Conservation (phyloP, 179 eudicot genomes). For the Spergularia azorica region DNA sequence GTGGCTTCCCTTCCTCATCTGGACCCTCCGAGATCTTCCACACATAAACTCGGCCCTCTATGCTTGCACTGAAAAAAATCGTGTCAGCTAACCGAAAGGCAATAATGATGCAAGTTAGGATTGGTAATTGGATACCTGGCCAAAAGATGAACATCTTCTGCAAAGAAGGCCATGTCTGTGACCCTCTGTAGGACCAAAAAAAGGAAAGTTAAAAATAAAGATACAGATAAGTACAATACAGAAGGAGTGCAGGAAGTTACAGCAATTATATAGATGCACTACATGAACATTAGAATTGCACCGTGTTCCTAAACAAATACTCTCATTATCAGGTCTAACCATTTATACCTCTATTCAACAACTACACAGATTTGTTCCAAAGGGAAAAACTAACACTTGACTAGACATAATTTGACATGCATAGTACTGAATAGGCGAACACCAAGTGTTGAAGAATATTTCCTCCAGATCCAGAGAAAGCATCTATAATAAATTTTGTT, state of each 20-base stretch:
- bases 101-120: conserved; percentile 2
- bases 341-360: neutral
- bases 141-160: conserved; percentile 96
- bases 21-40: conserved; percentile 95
- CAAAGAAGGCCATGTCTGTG: conserved; percentile 98
- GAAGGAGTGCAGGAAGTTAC: neutral
- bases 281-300: neutral
- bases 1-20: conserved; percentile 83
- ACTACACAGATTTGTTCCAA: neutral
- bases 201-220: conserved; percentile 3
- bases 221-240: neutral
- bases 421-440: neutral
- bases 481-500: neutral
- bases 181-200: conserved; percentile 65
- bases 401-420: neutral
- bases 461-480: neutral
- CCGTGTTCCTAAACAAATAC: neutral
- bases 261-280: neutral
- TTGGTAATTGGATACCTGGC: conserved; percentile 65
- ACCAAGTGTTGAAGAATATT: neutral
- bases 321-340: neutral
- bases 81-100: conserved; percentile 27
- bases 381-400: neutral
- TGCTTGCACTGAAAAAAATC: conserved; percentile 71
- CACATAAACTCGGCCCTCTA: conserved; percentile 86